A percentile compares a stretch with the other conserved stretches of the same genome.
Conservation (phyloP, 2,329 filamentous ascomycete genomes). For the Fusarium sp. region DNA sequence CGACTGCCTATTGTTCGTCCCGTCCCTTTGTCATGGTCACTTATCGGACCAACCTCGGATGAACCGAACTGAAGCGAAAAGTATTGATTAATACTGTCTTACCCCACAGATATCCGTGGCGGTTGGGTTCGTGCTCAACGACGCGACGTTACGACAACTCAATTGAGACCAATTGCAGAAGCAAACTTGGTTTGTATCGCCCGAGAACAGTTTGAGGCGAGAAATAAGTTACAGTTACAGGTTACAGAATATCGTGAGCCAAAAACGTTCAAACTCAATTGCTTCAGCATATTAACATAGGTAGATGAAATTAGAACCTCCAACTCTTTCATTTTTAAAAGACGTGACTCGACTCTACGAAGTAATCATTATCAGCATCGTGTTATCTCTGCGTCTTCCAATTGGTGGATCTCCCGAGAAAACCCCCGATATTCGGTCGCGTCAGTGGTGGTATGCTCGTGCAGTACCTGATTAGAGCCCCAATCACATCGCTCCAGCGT, state of each 20-base stretch:
- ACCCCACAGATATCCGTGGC: neutral
- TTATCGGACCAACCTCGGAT: conserved; percentile 12
- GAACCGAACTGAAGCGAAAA: neutral
- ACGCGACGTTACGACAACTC: neutral
- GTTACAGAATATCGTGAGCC: neutral
- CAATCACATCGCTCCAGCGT: conserved; percentile 28
- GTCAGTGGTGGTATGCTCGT: conserved; percentile 13
- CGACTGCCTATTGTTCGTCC: conserved; percentile 12
- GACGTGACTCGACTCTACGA: neutral
- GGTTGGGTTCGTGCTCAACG: neutral
- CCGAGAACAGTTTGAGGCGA: no score
- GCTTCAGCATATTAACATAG: neutral
- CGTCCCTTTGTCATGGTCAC: neutral
- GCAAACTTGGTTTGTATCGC: neutral
- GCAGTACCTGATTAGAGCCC: conserved; percentile 35
- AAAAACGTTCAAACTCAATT: neutral
- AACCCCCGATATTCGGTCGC: conserved; percentile 22
- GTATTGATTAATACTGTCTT: no score
- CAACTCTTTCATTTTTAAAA: neutral
- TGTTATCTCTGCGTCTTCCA: conserved; percentile 34
- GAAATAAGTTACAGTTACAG: neutral
- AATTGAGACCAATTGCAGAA: neutral
- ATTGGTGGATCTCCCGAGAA: conserved; percentile 38
- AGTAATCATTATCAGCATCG: conserved; percentile 19
- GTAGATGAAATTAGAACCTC: neutral